Percentiles rank a stretch among this genome's conserved stretches.
Conservation (phyloP, 169 alveolate genomes). For the Plasmodium reichenowi region DNA sequence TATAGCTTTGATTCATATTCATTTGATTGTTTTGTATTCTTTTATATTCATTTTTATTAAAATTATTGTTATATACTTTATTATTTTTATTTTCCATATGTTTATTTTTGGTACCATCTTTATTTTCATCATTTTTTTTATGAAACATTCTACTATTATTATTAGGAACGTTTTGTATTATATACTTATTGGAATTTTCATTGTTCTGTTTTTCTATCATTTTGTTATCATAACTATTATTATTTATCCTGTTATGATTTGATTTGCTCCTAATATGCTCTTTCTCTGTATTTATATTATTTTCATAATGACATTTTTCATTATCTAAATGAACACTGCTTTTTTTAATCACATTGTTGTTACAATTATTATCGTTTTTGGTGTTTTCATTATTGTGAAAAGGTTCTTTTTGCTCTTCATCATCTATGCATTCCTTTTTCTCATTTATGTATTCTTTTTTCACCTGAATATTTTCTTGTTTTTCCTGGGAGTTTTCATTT, state of each 20-base stretch:
- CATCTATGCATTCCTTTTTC: too few relatives aligned
- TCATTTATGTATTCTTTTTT: too few relatives aligned
- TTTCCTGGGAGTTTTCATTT: too few relatives aligned
- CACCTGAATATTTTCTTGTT: too few relatives aligned
- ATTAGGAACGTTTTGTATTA: not conserved
- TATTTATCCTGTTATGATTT: not conserved
- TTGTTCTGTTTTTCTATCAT: not conserved
- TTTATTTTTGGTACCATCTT: not conserved
- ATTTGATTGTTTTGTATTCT: conserved; percentile 1
- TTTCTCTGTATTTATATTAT: not conserved
- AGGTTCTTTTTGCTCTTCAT: too few relatives aligned
- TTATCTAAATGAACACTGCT: not conserved
- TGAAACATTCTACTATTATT: not conserved
- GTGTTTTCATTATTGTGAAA: too few relatives aligned
- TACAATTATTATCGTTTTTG: too few relatives aligned
- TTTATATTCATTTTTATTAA: conserved; percentile 1
- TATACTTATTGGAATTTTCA: not conserved
- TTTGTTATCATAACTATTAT: not conserved
- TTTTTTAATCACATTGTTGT: not conserved
- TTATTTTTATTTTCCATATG: conserved; percentile 3
- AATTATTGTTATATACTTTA: conserved; percentile 1
- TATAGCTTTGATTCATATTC: not conserved
- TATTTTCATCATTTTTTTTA: conserved; percentile 13
- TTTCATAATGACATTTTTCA: not conserved
- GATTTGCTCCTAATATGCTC: not conserved